Evolutionary conservation across 2,329 filamentous ascomycete species (phyloP).

Genomic region (Paramyrothecium roridum): DNA sequence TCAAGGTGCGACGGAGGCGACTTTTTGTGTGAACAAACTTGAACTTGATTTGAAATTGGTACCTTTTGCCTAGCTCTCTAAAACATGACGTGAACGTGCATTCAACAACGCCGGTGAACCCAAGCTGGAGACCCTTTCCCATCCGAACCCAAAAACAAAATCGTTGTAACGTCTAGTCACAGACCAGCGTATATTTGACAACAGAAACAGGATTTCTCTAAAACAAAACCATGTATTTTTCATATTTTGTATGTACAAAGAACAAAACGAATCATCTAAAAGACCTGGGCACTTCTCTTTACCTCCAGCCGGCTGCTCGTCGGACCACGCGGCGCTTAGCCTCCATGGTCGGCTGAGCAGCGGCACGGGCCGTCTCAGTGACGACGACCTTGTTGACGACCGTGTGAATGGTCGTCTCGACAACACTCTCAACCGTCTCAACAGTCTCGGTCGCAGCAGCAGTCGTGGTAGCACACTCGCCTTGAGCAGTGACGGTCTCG

Average conservation of each 20-base stretch:
- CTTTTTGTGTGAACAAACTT: too few species aligned
- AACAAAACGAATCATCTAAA: neutral
- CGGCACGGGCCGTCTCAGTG: constrained; percentile 10
- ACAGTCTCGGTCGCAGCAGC: constrained; percentile 2
- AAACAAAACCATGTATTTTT: neutral
- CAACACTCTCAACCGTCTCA: neutral
- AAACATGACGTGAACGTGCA: too few species aligned
- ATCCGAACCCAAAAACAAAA: neutral
- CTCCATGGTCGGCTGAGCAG: neutral
- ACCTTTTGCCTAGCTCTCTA: too few species aligned
- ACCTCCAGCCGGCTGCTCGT: neutral
- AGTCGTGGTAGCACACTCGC: constrained; percentile 3
- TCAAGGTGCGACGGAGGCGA: too few species aligned
- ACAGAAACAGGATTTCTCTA: neutral
- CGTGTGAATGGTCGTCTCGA: neutral
- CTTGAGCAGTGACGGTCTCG: neutral
- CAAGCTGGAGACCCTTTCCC: neutral
- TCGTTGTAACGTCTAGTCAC: neutral
- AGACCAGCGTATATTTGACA: neutral
- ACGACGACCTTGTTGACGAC: constrained; percentile 8
- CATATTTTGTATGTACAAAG: neutral
- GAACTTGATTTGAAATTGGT: too few species aligned
- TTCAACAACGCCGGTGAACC: neutral
- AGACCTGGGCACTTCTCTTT: neutral
- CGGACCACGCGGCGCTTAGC: neutral